phyloP scores from a whole-genome alignment of 306 rosid genomes.

The Delonix regia region DNA sequence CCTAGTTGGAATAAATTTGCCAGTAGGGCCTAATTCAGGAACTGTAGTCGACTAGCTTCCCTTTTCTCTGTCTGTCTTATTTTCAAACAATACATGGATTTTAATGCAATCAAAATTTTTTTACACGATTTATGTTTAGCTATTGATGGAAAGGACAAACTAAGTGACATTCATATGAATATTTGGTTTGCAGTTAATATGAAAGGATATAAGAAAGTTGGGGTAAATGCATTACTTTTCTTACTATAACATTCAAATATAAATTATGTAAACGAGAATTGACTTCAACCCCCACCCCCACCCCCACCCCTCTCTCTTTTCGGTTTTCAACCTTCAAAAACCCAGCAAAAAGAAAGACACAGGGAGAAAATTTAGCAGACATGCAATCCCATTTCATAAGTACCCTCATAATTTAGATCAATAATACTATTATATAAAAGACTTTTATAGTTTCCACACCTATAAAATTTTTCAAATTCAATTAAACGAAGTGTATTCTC shows the following conservation, averaged over 20 bases:
- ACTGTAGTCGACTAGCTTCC: too few relatives aligned
- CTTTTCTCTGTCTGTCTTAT: too few relatives aligned
- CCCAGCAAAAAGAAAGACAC: background rate
- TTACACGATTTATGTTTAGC: background rate
- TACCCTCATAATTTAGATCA: too few relatives aligned
- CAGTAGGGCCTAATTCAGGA: conserved; percentile 8
- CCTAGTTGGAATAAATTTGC: background rate
- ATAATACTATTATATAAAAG: too few relatives aligned
- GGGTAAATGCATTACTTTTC: background rate
- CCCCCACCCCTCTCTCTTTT: too few relatives aligned
- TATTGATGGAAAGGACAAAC: conserved; percentile 23
- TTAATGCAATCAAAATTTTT: background rate
- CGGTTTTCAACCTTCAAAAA: too few relatives aligned
- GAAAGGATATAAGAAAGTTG: background rate
- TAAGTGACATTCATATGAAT: background rate
- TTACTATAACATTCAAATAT: background rate
- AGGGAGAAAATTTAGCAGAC: background rate
- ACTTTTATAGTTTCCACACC: too few relatives aligned
- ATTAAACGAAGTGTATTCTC: too few relatives aligned
- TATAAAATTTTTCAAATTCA: too few relatives aligned
- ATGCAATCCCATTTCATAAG: background rate
- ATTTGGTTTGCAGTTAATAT: background rate
- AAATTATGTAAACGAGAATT: background rate
- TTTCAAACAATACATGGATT: too few relatives aligned
- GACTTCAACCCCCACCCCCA: background rate